Percentiles rank a stretch among this genome's conserved stretches.
Conservation (phyloP, 2,329 filamentous ascomycete species). For the Apiospora phragmitis region DNA sequence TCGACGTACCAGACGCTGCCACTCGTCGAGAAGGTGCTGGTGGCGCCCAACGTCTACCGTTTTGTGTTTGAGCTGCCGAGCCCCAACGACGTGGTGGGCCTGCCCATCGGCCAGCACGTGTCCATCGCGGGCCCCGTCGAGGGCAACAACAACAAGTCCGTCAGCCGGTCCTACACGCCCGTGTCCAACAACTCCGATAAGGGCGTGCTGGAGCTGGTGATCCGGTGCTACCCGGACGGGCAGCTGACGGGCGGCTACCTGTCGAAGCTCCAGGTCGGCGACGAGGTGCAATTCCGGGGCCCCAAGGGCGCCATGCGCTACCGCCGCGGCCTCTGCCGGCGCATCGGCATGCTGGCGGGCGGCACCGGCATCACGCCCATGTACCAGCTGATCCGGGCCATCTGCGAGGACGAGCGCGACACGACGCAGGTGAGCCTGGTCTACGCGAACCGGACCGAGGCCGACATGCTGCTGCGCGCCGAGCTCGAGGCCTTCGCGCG, state of each 20-base stretch:
- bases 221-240: slow-evolving; percentile 53
- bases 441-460: slow-evolving; percentile 59
- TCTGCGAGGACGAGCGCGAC: slow-evolving; percentile 61
- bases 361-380: slow-evolving; percentile 56
- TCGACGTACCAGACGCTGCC: slow-evolving; percentile 48
- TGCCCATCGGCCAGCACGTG: slow-evolving; percentile 59
- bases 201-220: slow-evolving; percentile 50
- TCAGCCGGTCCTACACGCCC: slow-evolving; percentile 56
- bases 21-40: slow-evolving; percentile 38
- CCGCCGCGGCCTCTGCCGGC: slow-evolving; percentile 38
- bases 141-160: slow-evolving; percentile 34
- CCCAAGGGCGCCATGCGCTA: slow-evolving; percentile 60
- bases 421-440: slow-evolving; percentile 56
- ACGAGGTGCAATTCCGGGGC: slow-evolving; percentile 52
- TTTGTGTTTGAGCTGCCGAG: slow-evolving; percentile 50
- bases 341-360: slow-evolving; percentile 57
- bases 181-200: slow-evolving; percentile 50
- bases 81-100: slow-evolving; percentile 44
- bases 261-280: slow-evolving; percentile 45
- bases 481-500: slow-evolving; percentile 56
- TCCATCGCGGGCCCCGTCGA: slow-evolving; percentile 49
- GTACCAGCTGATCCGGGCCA: slow-evolving; percentile 63
- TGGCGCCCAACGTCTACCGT: slow-evolving; percentile 46
- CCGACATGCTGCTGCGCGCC: slow-evolving; percentile 58
- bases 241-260: slow-evolving; percentile 51